A percentile compares a stretch with the other conserved stretches of the same genome.
These are phyloP conservation scores for Irpex sp. DNA, from an alignment of 1,284 basidiomycete genomes.

Conservation along the genomic window DNA sequence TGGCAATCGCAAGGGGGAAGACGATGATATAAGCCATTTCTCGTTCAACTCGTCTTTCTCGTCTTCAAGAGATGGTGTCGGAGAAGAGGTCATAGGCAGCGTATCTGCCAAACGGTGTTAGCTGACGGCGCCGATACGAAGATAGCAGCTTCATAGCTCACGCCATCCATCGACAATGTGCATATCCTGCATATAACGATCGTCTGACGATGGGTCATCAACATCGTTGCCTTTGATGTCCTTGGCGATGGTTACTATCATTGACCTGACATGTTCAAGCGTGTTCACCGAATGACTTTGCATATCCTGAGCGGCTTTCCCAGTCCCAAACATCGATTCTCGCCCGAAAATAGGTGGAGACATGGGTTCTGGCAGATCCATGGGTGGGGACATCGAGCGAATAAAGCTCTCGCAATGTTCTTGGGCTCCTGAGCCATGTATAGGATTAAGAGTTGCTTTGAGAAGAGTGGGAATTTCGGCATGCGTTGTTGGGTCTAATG, in stretches of 20 bases:
- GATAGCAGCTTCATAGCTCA: slow-evolving; percentile 22
- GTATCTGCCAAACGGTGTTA: slow-evolving; percentile 4
- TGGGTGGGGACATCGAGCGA: neutral
- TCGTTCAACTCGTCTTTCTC: slow-evolving; percentile 35
- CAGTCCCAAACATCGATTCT: slow-evolving; percentile 11
- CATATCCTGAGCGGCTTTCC: slow-evolving; percentile 14
- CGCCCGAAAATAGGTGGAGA: neutral
- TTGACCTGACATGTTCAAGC: neutral
- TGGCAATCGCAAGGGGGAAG: slow-evolving; percentile 33
- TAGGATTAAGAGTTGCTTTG: neutral
- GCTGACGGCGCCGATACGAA: neutral
- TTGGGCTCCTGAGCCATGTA: neutral
- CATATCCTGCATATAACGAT: slow-evolving; percentile 45
- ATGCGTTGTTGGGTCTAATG: neutral
- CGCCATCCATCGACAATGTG: slow-evolving; percentile 56
- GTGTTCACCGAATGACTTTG: neutral
- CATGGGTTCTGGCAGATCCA: neutral
- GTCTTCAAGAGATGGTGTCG: slow-evolving; percentile 29
- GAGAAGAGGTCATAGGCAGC: slow-evolving; percentile 10
- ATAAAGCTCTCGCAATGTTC: neutral
- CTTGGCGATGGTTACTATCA: neutral
- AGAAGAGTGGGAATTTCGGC: neutral
- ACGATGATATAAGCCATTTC: slow-evolving; percentile 28
- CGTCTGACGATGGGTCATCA: slow-evolving; percentile 25
- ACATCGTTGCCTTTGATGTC: neutral